Percentiles rank a stretch among this genome's conserved stretches.
phyloP scores from a whole-genome alignment of 164 flowering plant species.

The Dillenia suffruticosa region DNA sequence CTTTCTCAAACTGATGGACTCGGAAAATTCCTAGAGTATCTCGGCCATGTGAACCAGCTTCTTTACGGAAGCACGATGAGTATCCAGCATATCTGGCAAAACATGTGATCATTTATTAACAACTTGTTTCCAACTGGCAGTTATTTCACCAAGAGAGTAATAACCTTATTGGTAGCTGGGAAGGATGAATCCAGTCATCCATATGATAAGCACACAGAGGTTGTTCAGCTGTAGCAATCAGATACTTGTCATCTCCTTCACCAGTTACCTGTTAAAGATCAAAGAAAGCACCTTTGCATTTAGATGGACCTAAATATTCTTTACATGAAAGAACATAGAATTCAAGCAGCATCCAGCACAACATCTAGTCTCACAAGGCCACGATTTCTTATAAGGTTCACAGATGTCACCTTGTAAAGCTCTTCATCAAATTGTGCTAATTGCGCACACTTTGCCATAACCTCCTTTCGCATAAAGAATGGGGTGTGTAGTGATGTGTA shows the following conservation, averaged over 20 bases:
- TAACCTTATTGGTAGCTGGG: slow-evolving; percentile 80
- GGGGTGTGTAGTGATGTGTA: slow-evolving; percentile 78
- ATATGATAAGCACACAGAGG: slow-evolving; percentile 93
- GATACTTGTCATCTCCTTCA: slow-evolving; percentile 95
- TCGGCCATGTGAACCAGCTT: slow-evolving; percentile 97
- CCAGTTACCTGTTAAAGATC: slow-evolving; percentile 70
- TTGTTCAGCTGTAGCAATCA: slow-evolving; percentile 97
- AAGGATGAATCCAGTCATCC: slow-evolving; percentile 95
- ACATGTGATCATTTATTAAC: slow-evolving; percentile 8
- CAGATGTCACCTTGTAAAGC: slow-evolving; percentile 80
- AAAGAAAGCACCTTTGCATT: slow-evolving; percentile 1
- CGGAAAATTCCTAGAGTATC: slow-evolving; percentile 94
- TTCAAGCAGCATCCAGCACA: too few species aligned
- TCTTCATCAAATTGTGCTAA: slow-evolving; percentile 98
- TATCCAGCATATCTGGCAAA: slow-evolving; percentile 84
- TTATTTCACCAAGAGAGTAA: not conserved
- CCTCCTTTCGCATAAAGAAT: slow-evolving; percentile 91
- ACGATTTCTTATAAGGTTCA: not conserved
- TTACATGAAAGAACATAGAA: too few species aligned
- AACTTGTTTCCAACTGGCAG: not conserved
- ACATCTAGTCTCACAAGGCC: not conserved
- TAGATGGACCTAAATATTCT: too few species aligned
- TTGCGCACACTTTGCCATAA: slow-evolving; percentile 97
- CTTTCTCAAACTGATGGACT: slow-evolving; percentile 96
- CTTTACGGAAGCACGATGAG: slow-evolving; percentile 94